Evolutionary conservation across 2,329 filamentous ascomycete genomes (phyloP).

Genomic region (Arthrocladium fulminans): DNA sequence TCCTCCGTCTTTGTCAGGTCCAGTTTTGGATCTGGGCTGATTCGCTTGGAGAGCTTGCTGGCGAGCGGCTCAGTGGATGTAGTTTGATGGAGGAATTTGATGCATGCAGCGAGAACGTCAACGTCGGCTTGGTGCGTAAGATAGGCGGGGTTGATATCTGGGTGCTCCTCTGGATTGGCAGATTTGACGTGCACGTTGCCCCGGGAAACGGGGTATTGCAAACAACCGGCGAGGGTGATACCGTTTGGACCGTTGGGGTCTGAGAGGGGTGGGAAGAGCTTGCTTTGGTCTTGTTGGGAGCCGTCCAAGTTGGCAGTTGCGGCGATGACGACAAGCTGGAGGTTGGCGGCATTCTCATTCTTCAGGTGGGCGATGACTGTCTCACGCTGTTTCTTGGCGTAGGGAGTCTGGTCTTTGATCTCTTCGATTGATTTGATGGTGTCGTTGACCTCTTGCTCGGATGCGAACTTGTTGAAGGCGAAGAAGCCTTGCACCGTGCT

Average conservation of each 20-base stretch:
- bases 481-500: conserved; percentile 31
- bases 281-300: conserved; percentile 36
- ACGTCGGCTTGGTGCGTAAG: conserved; percentile 35
- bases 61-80: conserved; percentile 8
- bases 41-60: conserved; percentile 13
- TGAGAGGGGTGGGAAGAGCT: conserved; percentile 28
- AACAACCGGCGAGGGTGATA: conserved; percentile 39
- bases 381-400: conserved; percentile 30
- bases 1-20: conserved; percentile 10
- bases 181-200: conserved; percentile 40
- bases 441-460: conserved; percentile 26
- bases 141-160: conserved; percentile 38
- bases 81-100: conserved; percentile 12
- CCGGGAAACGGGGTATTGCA: conserved; percentile 45
- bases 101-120: conserved; percentile 29
- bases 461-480: conserved; percentile 28
- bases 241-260: conserved; percentile 32
- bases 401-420: conserved; percentile 23
- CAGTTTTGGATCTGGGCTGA: conserved; percentile 11
- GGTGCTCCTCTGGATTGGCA: conserved; percentile 26
- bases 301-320: conserved; percentile 25
- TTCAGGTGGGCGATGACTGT: conserved; percentile 28
- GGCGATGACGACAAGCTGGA: conserved; percentile 30
- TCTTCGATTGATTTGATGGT: conserved; percentile 26
- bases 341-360: conserved; percentile 29